Evolutionary conservation across 2,329 filamentous ascomycete genomes (phyloP), one percentile per base, ranked within the genome.

Genomic region (Chaetomium globosum): DNA sequence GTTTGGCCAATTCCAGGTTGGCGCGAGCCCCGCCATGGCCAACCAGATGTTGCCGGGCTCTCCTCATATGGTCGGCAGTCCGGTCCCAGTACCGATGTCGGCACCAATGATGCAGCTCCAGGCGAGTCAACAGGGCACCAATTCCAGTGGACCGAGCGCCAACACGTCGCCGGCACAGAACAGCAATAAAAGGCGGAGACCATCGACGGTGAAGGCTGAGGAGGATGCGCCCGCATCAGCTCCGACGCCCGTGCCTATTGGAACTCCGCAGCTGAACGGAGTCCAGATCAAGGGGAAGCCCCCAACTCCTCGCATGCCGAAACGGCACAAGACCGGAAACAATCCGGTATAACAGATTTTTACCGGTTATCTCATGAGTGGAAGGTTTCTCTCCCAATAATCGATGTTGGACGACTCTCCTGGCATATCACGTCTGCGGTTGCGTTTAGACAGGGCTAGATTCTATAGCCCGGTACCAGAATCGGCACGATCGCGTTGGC

Each of bases 101-200:
- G 85, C 86, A 59, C 87, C 87, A 26, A 81, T 81, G 67, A 89
- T 89, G 87, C 85, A 87, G 74, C 78, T 87, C 66, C 87, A 89
- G 74, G 85, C 86, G 68, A 89, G 87, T 73, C 87, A 89, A 74
- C 87, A 89, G 73, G 87, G 87, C 48, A 88, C 87, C 36, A 86
- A 80, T 74, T 89, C 87, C 10, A 87, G 85, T 73, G 87, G 86
- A 1, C 86, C 86, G 7, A 89, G 86, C 73, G 86, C 87, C 64
- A 89, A 89, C 76, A 89, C 87, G 5, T 87, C 85, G 36, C 86
- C 86, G 7, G 69, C 70, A 4, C 72, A 48, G 81, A 83, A 28
- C 39, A 86, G 85, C 69, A 86, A 86, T 69, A 87, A 87, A 76
- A 79, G 85, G 61, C 77, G 85, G 70, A 79, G 85, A 33, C 82